These are phyloP conservation scores for Speleostelium caveatum DNA, from an alignment of 78 protist species.

Conservation along the genomic window DNA sequence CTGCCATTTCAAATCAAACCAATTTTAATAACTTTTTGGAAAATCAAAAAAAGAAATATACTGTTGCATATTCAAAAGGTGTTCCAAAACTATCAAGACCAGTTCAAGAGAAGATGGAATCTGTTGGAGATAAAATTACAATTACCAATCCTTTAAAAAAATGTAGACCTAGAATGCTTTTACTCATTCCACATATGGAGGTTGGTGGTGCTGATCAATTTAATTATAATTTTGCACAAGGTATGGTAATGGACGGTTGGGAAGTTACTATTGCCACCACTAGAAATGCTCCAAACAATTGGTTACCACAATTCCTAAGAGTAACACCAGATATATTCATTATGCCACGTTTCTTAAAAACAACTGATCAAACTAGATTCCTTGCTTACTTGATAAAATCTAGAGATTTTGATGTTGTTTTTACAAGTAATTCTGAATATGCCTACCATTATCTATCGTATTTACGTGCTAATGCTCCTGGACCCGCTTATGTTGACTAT, in stretches of 20 bases:
- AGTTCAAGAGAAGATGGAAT: slow-evolving; percentile 63
- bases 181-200: slow-evolving; percentile 57
- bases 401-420: slow-evolving; percentile 53
- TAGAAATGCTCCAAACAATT: slow-evolving; percentile 24
- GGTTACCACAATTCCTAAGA: slow-evolving; percentile 57
- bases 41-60: slow-evolving; percentile 46
- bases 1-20: slow-evolving; percentile 31
- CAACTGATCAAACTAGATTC: slow-evolving; percentile 59
- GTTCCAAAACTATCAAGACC: slow-evolving; percentile 46
- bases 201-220: slow-evolving; percentile 81
- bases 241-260: slow-evolving; percentile 71
- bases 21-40: slow-evolving; percentile 18
- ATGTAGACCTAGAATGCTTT: slow-evolving; percentile 52
- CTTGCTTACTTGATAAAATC: slow-evolving; percentile 31
- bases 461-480: slow-evolving; percentile 68
- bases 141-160: slow-evolving; percentile 20
- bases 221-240: slow-evolving; percentile 67
- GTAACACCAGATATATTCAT: slow-evolving; percentile 63
- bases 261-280: slow-evolving; percentile 58
- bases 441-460: slow-evolving; percentile 47
- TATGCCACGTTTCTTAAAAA: slow-evolving; percentile 46
- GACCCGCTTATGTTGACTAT: slow-evolving; percentile 68
- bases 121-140: slow-evolving; percentile 17
- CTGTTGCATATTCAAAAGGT: slow-evolving; percentile 34
- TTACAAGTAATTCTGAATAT: slow-evolving; percentile 23